Evolutionary conservation across 2,329 filamentous ascomycete genomes (phyloP), one percentile per base, ranked within the genome.

Genomic region (Phialocephala sp.): DNA sequence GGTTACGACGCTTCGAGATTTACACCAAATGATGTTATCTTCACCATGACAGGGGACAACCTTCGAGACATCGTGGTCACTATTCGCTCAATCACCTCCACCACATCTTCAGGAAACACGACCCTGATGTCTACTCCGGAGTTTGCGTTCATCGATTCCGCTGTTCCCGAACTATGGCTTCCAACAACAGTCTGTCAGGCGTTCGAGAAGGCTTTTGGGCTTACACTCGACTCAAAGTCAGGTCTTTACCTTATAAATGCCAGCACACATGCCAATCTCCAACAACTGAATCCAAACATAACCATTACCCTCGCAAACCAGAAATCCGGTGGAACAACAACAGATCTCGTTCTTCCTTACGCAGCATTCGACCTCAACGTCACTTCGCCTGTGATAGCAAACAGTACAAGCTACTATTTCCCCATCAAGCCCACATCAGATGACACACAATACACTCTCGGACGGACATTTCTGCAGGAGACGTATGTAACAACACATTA

Each of bases 1-100:
- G 79, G 79, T 1, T 80, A 80, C 64, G 79, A 81, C 62, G 74
- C 74, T 0, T 78, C 77, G 1, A 74, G 77, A n/a, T 80, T 80
- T 68, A 69, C 63, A 2, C 74, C 76, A 22, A 80, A 79, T 68
- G 63, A 73, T 8, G 76, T 76, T 4, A 73, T 74, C 11, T 81
- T 81, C 67, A 76, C 75, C 15, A 79, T 81, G 77, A 76, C 77
- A 2, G 76, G 71, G 6, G 79, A 81, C 63, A 60, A 77, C 37
- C 77, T 76, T 3, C 75, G 79, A 2, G 79, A 81, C 63, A 69
- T 81, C 0, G 78, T 80, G 0, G 77, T 79, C 18, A 71, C 70
- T 12, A 73, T 80, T 9, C 77, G 78, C 63, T 76, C 76, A 2
- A 78, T 81, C 22, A 77, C 75, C 50, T 78, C 71, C 12, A 72